Evolutionary conservation across 306 rosid genomes (phyloP).

Genomic region (Spatholobus suberectus): DNA sequence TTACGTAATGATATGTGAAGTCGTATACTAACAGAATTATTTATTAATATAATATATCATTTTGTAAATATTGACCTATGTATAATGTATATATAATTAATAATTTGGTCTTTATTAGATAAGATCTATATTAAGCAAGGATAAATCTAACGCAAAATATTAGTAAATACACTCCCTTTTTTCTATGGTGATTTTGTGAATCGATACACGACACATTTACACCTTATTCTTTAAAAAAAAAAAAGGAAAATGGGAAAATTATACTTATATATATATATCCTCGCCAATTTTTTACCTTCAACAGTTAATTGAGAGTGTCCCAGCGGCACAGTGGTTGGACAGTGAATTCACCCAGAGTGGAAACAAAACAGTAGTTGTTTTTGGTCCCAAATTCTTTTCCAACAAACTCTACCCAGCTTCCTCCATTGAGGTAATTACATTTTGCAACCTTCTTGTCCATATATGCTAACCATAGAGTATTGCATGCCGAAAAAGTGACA

Average conservation of each 20-base stretch:
- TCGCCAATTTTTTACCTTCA: not conserved
- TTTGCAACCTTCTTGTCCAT: not conserved
- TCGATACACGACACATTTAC: not conserved
- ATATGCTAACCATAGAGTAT: not conserved
- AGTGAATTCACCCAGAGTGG: slow-evolving; percentile 39
- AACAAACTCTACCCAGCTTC: slow-evolving; percentile 59
- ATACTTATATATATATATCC: not conserved
- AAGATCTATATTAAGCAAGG: no score
- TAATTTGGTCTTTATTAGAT: no score
- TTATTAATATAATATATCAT: no score
- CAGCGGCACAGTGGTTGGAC: slow-evolving; percentile 49
- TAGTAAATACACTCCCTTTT: not conserved
- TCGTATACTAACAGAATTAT: no score
- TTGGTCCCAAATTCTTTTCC: slow-evolving; percentile 59
- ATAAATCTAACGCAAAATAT: no score
- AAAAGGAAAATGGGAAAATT: not conserved
- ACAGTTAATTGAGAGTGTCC: slow-evolving; percentile 36
- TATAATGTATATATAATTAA: no score
- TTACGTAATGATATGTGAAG: no score
- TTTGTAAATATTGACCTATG: no score
- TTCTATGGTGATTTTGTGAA: no score
- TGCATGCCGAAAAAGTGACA: not conserved
- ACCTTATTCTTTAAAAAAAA: not conserved
- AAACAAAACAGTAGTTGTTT: slow-evolving; percentile 37
- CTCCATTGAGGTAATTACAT: slow-evolving; percentile 55